phyloP scores from a whole-genome alignment of 768 basidiomycete species.

The Lentinula sp. region DNA sequence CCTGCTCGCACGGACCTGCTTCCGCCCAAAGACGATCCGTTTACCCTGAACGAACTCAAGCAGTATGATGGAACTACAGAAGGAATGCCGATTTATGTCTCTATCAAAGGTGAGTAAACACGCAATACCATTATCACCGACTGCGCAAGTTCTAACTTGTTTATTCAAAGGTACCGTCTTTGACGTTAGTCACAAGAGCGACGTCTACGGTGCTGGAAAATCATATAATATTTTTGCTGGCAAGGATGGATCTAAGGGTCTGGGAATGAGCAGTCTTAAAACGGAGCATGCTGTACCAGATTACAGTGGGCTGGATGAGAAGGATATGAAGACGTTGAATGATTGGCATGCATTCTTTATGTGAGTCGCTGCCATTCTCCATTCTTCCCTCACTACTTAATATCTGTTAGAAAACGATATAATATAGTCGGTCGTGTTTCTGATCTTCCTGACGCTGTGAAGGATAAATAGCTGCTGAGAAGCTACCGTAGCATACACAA shows the following conservation, averaged over 20 bases:
- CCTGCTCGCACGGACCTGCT: constrained; percentile 50
- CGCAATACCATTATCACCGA: background rate
- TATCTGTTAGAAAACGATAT: constrained; percentile 65
- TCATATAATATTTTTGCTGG: constrained; percentile 88
- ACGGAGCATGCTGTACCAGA: constrained; percentile 83
- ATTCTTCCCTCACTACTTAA: constrained; percentile 2
- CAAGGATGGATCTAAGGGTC: constrained; percentile 84
- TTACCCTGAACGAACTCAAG: constrained; percentile 62
- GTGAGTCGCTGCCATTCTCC: constrained; percentile 39
- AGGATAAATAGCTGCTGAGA: background rate
- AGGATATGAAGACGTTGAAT: constrained; percentile 72
- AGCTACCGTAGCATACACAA: background rate
- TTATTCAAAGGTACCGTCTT: constrained; percentile 67
- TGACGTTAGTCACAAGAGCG: constrained; percentile 79
- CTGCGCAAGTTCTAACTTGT: background rate
- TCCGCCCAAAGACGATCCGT: constrained; percentile 75
- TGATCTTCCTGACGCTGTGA: constrained; percentile 33
- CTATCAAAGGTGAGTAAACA: constrained; percentile 71
- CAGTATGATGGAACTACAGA: constrained; percentile 64
- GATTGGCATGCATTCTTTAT: constrained; percentile 88
- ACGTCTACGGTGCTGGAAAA: constrained; percentile 82
- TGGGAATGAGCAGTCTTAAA: constrained; percentile 87
- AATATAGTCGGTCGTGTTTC: constrained; percentile 75
- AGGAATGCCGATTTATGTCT: constrained; percentile 75
- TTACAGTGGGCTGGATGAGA: constrained; percentile 67